Percentiles rank a stretch among this genome's conserved stretches.
These are phyloP conservation scores for Otatea glauca DNA, from an alignment of 176 grass and related monocot genomes.

Conservation along the genomic window DNA sequence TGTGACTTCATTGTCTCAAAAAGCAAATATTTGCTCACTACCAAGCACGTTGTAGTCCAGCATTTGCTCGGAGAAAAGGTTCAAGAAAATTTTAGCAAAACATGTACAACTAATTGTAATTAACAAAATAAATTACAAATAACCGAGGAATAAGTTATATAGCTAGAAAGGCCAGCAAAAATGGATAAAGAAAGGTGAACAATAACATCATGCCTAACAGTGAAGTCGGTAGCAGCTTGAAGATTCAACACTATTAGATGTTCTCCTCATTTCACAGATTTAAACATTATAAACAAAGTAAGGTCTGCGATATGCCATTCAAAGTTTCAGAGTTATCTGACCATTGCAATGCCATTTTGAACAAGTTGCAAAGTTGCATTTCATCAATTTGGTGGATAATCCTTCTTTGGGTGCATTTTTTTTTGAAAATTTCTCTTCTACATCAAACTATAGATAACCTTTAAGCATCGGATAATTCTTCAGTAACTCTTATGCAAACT, in stretches of 20 bases:
- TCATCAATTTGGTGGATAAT: not conserved
- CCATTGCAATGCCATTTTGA: not conserved
- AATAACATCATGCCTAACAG: no score
- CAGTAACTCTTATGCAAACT: not conserved
- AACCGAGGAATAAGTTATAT: not conserved
- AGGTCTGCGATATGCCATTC: no score
- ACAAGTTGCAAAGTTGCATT: not conserved
- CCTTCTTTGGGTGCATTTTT: not conserved
- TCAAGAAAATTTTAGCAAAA: not conserved
- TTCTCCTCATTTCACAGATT: no score
- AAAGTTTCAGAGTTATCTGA: not conserved
- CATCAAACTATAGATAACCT: not conserved
- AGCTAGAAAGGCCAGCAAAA: not conserved
- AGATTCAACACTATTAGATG: not conserved
- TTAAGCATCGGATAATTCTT: not conserved
- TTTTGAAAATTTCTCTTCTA: not conserved
- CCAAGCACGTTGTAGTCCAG: conserved; percentile 63
- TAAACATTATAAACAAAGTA: no score
- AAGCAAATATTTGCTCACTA: conserved; percentile 38
- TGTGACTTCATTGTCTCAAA: not conserved
- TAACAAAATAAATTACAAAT: no score
- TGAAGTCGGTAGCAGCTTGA: not conserved
- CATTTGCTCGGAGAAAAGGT: conserved; percentile 42
- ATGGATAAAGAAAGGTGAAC: not conserved
- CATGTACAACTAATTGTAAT: not conserved